Evolutionary conservation across 83 land plant species (phyloP), one percentile per base, ranked within the genome.

Genomic region (Isoetes engelmannii): DNA sequence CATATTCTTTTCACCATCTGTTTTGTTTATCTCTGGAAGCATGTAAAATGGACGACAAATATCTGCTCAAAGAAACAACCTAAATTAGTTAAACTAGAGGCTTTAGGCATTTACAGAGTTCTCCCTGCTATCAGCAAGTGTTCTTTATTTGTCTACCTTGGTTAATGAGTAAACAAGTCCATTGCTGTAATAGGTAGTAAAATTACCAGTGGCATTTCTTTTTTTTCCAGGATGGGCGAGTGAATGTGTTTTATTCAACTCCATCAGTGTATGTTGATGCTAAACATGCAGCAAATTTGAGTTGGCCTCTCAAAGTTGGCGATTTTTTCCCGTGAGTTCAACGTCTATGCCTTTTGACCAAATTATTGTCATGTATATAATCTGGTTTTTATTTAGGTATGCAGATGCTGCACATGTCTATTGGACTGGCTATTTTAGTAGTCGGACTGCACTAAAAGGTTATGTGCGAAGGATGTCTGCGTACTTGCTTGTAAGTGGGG

Each of bases 391-490:
- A 64, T 78, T 13, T 75, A 94, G 97, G 60, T 94, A 94, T 72
- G 92, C 97, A 71, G 87, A 88, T 69, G 75, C 79, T 49, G 78
- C 86, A 64, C 86, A 94, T 82, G 85, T 84, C 65, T 94, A 86
- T 74, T 94, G 97, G 99, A 94, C 99, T 6, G 99, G 99, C 44
- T 94, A 94, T 73, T 94, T 90, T 28, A 86, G 93, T 6, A 94
- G 99, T 72, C 75, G 99, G 73, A 84, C 96, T 61, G 85, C 90
- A 17, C 58, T 90, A 5, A 94, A 94, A 73, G 82, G 97, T 46
- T 94, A 90, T 80, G 99, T 94, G 67, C 84, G 93, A 62, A 68
- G 75, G 59, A 63, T 93, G 75, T 84, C 88, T 77, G 83, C 80
- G 10, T 88, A 57, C 17, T 71, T 75, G 37, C 78, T 70, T 54